phyloP scores from a whole-genome alignment of 2,329 filamentous ascomycete species.

The Pseudogymnoascus pannorum region DNA sequence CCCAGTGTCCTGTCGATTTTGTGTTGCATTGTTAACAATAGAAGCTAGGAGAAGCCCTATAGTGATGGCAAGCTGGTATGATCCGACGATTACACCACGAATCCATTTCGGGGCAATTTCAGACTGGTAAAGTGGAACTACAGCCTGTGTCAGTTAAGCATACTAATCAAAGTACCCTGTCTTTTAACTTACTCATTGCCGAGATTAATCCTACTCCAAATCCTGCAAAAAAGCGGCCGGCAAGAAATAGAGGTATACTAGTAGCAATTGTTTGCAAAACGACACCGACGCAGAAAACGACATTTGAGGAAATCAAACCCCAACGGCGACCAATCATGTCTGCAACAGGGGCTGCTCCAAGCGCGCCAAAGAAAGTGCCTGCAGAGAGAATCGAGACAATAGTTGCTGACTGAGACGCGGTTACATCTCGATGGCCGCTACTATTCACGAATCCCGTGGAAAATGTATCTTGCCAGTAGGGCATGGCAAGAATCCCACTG shows the following conservation, averaged over 20 bases:
- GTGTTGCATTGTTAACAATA: conserved; percentile 62
- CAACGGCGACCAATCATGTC: conserved; percentile 59
- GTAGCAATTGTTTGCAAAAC: conserved; percentile 58
- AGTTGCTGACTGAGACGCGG: conserved; percentile 50
- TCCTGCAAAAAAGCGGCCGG: conserved; percentile 67
- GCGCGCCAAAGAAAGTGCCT: conserved; percentile 69
- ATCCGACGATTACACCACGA: conserved; percentile 65
- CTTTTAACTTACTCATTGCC: conserved; percentile 44
- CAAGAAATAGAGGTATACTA: conserved; percentile 56
- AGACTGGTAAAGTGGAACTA: conserved; percentile 71
- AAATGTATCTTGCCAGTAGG: conserved; percentile 51
- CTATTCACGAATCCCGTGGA: conserved; percentile 42
- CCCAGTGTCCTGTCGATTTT: conserved; percentile 47
- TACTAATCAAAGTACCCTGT: background rate
- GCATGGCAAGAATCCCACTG: conserved; percentile 49
- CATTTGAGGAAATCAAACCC: conserved; percentile 53
- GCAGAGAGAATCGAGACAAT: conserved; percentile 70
- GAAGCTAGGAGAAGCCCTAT: conserved; percentile 60
- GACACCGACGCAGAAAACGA: conserved; percentile 61
- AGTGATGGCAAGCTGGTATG: conserved; percentile 72
- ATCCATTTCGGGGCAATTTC: conserved; percentile 82
- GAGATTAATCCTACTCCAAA: conserved; percentile 68
- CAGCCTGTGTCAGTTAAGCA: conserved; percentile 25
- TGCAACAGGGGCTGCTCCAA: conserved; percentile 52
- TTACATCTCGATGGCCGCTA: conserved; percentile 38